Evolutionary conservation across 164 flowering plant species (phyloP), one percentile per base, ranked within the genome.

Genomic region (Berberis vulgaris): DNA sequence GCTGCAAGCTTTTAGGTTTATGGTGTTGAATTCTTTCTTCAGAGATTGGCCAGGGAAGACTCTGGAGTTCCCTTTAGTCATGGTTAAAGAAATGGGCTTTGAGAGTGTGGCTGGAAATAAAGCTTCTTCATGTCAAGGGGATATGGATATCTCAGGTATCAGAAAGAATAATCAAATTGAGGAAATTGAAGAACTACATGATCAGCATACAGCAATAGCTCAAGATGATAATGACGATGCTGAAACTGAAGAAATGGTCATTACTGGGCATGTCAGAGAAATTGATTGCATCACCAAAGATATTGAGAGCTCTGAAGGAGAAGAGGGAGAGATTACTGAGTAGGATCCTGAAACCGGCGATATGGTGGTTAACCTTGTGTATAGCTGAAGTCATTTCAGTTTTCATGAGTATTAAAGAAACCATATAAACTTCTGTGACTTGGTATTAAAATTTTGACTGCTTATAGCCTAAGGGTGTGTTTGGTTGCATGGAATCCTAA

Each of bases 1-100:
- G 59, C 69, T 94, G 75, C 99, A 87, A 79, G 93, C 75, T 62
- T 84, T 94, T 60, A 76, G 89, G 77, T 88, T 91, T 76, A 83
- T 88, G 88, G 84, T 76, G 43, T 72, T 74, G 68, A 91, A 94
- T 67, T 75, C 81, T 42, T 87, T 84, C 75, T 83, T 94, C 72
- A 81, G 81, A 70, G 82, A 86, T 60, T 71, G 71, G 74, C 86
- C 91, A 6, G 86, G 82, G 41, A 78, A 80, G 65, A 77, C 82
- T 50, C 63, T 87, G 76, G 74, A 74, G 53, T 86, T 79, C 65
- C 97, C 99, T 2, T 1, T 38, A 26, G 82, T 84, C 5, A 43
- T 74, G 1, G 77, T 83, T 49, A 76, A 75, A 76, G 92, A 79
- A 43, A 57, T 52, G 43, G 82, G 57, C 2, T 43, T 7, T 46